Percentiles rank a stretch among this genome's conserved stretches.
Conservation (phyloP, 495 filamentous ascomycete genomes). For the Aspergillus coremiiformis region DNA sequence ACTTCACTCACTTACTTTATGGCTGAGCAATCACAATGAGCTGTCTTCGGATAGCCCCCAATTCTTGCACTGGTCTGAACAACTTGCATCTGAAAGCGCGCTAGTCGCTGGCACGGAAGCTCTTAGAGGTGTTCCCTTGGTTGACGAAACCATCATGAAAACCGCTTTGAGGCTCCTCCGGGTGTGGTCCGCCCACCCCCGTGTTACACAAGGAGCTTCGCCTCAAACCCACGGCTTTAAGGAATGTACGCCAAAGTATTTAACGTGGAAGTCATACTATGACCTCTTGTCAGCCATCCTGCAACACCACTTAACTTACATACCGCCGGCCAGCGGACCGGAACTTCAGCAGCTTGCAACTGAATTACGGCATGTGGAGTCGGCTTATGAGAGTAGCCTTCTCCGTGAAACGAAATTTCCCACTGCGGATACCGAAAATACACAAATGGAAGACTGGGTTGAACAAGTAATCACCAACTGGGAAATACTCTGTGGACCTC, state of each 20-base stretch:
- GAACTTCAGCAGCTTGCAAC: constrained; percentile 56
- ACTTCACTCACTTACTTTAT: constrained; percentile 55
- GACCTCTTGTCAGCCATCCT: constrained; percentile 56
- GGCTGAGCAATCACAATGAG: constrained; percentile 39
- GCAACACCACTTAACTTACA: constrained; percentile 29
- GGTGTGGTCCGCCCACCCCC: constrained; percentile 35
- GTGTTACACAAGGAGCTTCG: constrained; percentile 38
- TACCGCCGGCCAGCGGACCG: constrained; percentile 22
- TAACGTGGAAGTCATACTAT: constrained; percentile 77
- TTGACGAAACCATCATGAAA: constrained; percentile 24
- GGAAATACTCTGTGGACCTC: constrained; percentile 64
- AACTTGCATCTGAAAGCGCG: constrained; percentile 64
- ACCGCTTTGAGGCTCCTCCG: constrained; percentile 34
- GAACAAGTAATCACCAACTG: constrained; percentile 78
- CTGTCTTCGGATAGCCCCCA: constrained; percentile 37
- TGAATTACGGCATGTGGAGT: constrained; percentile 69
- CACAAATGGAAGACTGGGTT: constrained; percentile 73
- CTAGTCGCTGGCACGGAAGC: constrained; percentile 53
- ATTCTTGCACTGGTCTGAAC: constrained; percentile 68
- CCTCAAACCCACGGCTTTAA: constrained; percentile 28
- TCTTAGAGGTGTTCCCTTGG: constrained; percentile 25
- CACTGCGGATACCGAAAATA: constrained; percentile 64
- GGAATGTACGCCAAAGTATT: constrained; percentile 16
- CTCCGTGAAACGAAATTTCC: constrained; percentile 74
- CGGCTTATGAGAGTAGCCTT: constrained; percentile 63